Conservation (phyloP, 805 yeast species). For the Lipomyces yamanashiensis region DNA sequence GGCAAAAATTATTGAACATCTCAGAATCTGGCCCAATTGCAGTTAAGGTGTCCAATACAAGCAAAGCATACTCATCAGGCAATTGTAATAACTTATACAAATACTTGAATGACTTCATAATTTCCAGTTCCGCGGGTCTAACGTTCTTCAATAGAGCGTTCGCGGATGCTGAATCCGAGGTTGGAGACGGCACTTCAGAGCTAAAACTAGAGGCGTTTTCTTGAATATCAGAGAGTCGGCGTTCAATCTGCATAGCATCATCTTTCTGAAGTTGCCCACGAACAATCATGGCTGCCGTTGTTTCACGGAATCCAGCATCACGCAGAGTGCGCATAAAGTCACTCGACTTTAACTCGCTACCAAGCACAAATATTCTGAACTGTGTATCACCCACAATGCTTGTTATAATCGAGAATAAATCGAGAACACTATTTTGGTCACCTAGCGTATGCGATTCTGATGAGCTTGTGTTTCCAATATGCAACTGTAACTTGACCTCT, state of each 20-base stretch:
- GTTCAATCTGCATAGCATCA: background rate
- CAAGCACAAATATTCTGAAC: slow-evolving; percentile 27
- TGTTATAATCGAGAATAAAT: slow-evolving; percentile 9
- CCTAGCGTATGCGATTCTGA: slow-evolving; percentile 10
- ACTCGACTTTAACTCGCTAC: slow-evolving; percentile 14
- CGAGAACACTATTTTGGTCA: slow-evolving; percentile 11
- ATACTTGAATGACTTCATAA: slow-evolving; percentile 12
- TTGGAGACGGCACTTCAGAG: background rate
- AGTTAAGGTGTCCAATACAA: slow-evolving; percentile 7
- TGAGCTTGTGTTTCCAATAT: background rate
- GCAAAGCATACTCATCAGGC: slow-evolving; percentile 22
- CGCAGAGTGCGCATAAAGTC: slow-evolving; percentile 8
- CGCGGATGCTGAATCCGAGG: background rate
- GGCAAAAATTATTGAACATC: slow-evolving; percentile 7
- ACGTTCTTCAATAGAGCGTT: background rate
- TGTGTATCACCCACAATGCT: slow-evolving; percentile 1
- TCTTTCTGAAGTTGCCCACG: background rate
- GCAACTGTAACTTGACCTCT: slow-evolving; percentile 20
- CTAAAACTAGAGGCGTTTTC: background rate
- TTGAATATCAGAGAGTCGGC: background rate
- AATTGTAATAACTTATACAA: slow-evolving; percentile 15
- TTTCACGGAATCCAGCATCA: slow-evolving; percentile 25
- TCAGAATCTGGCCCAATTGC: slow-evolving; percentile 19
- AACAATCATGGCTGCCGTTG: slow-evolving; percentile 27
- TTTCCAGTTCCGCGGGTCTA: slow-evolving; percentile 16